These are phyloP conservation scores for Candida labiduridarum DNA, from an alignment of 1,139 yeast genomes.

Conservation along the genomic window DNA sequence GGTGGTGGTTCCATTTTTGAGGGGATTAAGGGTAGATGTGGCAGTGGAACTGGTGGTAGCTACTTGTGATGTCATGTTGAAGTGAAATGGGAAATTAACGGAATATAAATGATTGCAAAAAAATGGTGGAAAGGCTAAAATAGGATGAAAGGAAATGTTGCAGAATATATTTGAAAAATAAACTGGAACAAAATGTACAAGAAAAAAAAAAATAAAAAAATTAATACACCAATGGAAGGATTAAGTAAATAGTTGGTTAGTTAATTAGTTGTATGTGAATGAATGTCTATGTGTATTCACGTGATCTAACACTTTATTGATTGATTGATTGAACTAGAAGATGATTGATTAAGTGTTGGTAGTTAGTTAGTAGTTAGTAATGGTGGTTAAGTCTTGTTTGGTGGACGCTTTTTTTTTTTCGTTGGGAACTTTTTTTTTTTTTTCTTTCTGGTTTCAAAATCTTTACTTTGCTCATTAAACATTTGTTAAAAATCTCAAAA, in stretches of 20 bases:
- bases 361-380: not conserved
- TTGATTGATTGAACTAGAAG: conserved; percentile 6
- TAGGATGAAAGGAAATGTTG: not conserved
- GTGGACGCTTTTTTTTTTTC: no score
- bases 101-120: not conserved
- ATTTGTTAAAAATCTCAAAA: no score
- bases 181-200: not conserved
- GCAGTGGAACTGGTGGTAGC: conserved; percentile 11
- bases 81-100: not conserved
- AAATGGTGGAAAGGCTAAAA: not conserved
- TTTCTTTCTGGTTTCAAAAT: no score
- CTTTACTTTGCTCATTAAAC: no score
- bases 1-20: conserved; percentile 3
- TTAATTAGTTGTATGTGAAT: not conserved
- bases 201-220: not conserved
- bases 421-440: no score
- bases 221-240: not conserved
- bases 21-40: conserved; percentile 1
- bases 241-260: not conserved
- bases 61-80: conserved; percentile 12
- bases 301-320: conserved; percentile 1
- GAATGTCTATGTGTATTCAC: not conserved
- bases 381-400: no score
- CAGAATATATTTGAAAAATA: not conserved
- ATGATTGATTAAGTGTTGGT: not conserved